Conservation (phyloP, 2,329 filamentous ascomycete genomes). For the Claviceps africana region DNA sequence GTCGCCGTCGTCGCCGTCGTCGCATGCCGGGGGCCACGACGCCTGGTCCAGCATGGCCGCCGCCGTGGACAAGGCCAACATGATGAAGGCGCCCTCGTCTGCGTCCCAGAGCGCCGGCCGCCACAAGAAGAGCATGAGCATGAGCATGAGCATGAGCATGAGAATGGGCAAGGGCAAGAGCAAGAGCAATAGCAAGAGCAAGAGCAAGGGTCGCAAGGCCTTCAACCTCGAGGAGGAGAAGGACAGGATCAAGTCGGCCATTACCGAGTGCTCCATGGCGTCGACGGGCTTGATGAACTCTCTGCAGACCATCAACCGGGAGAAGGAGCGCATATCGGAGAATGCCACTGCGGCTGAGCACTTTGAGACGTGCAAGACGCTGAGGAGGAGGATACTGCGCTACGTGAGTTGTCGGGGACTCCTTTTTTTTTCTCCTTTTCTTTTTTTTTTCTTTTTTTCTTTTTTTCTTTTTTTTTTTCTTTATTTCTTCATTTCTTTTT, state of each 20-base stretch:
- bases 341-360: constrained; percentile 59
- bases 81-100: neutral
- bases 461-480: neutral
- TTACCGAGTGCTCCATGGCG: constrained; percentile 78
- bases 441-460: neutral
- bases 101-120: neutral
- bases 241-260: constrained; percentile 70
- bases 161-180: constrained; percentile 32
- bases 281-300: constrained; percentile 84
- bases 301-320: constrained; percentile 80
- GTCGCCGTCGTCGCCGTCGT: neutral
- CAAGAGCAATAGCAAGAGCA: constrained; percentile 27
- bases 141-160: too few species aligned
- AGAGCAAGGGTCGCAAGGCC: constrained; percentile 27
- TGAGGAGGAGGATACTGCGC: constrained; percentile 71
- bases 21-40: neutral
- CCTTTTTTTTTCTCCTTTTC: neutral
- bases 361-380: constrained; percentile 76
- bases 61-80: constrained; percentile 21
- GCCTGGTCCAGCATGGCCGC: neutral
- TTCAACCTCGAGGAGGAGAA: constrained; percentile 85
- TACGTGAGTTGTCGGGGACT: constrained; percentile 39
- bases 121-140: constrained; percentile 38
- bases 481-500: neutral
- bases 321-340: constrained; percentile 74